A percentile compares a stretch with the other conserved stretches of the same genome.
phyloP scores from a whole-genome alignment of 805 yeast genomes.

The Hanseniaspora lachancei region DNA sequence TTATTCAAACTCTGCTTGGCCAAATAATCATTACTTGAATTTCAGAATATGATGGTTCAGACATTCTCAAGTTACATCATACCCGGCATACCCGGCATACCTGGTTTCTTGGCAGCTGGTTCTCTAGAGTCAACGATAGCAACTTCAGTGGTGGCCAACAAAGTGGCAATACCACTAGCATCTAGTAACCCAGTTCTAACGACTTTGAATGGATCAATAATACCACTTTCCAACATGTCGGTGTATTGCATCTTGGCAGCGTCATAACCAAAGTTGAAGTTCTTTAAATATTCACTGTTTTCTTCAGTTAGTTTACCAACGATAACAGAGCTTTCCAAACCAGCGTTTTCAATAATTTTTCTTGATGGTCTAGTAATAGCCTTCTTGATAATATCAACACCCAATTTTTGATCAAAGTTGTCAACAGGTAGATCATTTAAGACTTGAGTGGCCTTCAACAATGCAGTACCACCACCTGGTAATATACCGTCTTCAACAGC shows the following conservation, averaged over 20 bases:
- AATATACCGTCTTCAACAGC: constrained; percentile 97
- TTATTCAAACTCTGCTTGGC: no score
- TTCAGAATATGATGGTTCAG: no score
- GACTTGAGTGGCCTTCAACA: constrained; percentile 75
- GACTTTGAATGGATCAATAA: constrained; percentile 96
- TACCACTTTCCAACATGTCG: constrained; percentile 93
- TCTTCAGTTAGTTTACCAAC: constrained; percentile 66
- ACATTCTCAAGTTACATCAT: constrained; percentile 13
- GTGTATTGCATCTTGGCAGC: constrained; percentile 85
- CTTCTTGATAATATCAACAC: constrained; percentile 82
- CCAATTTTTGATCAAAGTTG: constrained; percentile 93
- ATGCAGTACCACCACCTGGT: constrained; percentile 99
- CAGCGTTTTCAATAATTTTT: constrained; percentile 91
- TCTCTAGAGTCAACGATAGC: constrained; percentile 93
- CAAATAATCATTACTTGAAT: no score
- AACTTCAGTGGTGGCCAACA: constrained; percentile 95
- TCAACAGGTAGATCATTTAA: constrained; percentile 58
- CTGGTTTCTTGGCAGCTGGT: constrained; percentile 51
- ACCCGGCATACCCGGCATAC: constrained; percentile 33
- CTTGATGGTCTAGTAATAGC: constrained; percentile 93
- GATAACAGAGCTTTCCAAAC: constrained; percentile 92
- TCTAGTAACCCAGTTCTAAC: constrained; percentile 91
- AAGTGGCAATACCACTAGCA: constrained; percentile 94
- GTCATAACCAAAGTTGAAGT: constrained; percentile 84
- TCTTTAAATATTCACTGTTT: constrained; percentile 32